These are phyloP conservation scores for Caloboletus firmus DNA, from an alignment of 1,284 basidiomycete species.

Conservation along the genomic window DNA sequence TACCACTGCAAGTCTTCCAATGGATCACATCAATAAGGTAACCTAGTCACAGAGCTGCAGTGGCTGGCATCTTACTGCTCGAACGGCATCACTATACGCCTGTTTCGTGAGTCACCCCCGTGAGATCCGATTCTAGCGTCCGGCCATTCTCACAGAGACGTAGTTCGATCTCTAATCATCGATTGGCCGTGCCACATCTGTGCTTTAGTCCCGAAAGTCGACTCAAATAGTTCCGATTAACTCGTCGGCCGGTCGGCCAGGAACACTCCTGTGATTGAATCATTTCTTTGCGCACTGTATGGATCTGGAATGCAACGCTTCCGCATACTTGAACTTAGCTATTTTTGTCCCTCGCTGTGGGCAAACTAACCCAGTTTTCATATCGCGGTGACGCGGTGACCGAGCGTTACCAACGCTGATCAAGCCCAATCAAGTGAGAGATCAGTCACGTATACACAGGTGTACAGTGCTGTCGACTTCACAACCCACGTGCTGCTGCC, in stretches of 20 bases:
- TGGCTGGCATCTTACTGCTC: slow-evolving; percentile 31
- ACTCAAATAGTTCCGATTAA: slow-evolving; percentile 10
- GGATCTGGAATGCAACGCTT: slow-evolving; percentile 7
- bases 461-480: slow-evolving; percentile 5
- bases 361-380: slow-evolving; percentile 8
- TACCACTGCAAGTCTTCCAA: slow-evolving; percentile 34
- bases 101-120: slow-evolving; percentile 22
- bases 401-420: slow-evolving; percentile 30
- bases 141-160: slow-evolving; percentile 18
- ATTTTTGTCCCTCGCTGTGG: slow-evolving; percentile 19
- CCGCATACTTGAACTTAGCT: slow-evolving; percentile 6
- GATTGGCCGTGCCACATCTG: slow-evolving; percentile 28
- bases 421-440: slow-evolving; percentile 13
- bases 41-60: slow-evolving; percentile 37
- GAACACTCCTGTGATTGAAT: slow-evolving; percentile 25
- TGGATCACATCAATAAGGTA: slow-evolving; percentile 36
- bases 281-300: slow-evolving; percentile 17
- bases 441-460: slow-evolving; percentile 20
- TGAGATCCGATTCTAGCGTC: slow-evolving; percentile 24
- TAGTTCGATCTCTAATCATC: slow-evolving; percentile 23
- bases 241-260: slow-evolving; percentile 20
- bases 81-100: slow-evolving; percentile 32
- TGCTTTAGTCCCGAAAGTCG: slow-evolving; percentile 14
- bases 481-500: slow-evolving; percentile 21
- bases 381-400: slow-evolving; percentile 5